Evolutionary conservation across 768 basidiomycete species (phyloP).

Genomic region (Boletellus sp.): DNA sequence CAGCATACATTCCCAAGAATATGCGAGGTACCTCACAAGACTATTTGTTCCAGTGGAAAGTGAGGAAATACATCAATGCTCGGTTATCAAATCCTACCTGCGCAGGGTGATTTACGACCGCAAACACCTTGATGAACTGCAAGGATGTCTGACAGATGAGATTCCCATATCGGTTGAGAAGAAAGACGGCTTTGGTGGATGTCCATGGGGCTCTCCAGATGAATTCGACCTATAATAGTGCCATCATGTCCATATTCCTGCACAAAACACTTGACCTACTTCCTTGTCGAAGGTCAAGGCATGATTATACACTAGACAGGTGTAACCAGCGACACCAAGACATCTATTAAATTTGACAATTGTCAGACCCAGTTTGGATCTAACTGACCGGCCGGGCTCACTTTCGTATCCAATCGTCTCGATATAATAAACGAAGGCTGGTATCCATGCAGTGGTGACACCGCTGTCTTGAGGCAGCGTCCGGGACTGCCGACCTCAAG

Average conservation of each 20-base stretch:
- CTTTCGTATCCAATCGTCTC: too few species aligned
- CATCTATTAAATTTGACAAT: too few species aligned
- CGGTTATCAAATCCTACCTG: neutral
- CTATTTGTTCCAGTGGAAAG: neutral
- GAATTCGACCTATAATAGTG: constrained; percentile 7
- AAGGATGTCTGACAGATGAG: constrained; percentile 11
- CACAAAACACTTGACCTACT: constrained; percentile 1
- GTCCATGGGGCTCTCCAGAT: constrained; percentile 17
- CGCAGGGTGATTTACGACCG: neutral
- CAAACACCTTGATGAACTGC: constrained; percentile 2
- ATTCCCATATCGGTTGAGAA: constrained; percentile 18
- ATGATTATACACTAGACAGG: too few species aligned
- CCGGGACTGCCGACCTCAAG: too few species aligned
- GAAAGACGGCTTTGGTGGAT: constrained; percentile 5
- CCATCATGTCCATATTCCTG: neutral
- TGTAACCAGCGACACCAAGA: too few species aligned
- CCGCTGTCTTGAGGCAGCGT: too few species aligned
- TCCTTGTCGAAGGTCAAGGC: constrained; percentile 12
- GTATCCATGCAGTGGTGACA: too few species aligned
- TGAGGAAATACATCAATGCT: neutral
- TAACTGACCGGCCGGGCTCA: too few species aligned
- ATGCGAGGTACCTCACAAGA: constrained; percentile 4
- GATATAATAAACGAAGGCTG: too few species aligned
- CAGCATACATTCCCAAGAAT: neutral
- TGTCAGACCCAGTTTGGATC: too few species aligned